Evolutionary conservation across 352 stramenopile species (phyloP).

Genomic region (Globisporangium spinosum): DNA sequence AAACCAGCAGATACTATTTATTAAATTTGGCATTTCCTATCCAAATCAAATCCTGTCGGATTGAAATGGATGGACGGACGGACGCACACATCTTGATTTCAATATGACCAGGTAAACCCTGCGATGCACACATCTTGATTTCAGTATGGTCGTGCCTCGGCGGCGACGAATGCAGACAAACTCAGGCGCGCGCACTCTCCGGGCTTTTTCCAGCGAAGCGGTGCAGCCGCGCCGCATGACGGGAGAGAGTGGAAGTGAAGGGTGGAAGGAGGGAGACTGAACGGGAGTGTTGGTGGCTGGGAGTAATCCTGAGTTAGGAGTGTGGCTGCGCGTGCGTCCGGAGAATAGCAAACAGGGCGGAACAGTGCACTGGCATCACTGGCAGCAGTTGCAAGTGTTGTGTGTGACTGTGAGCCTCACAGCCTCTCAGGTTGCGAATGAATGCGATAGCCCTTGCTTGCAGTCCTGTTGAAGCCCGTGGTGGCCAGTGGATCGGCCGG

Average conservation of each 20-base stretch:
- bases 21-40: not conserved
- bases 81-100: no score
- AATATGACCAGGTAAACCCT: not conserved
- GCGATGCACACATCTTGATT: not conserved
- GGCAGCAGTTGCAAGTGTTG: not conserved
- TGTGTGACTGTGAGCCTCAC: not conserved
- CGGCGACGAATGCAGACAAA: not conserved
- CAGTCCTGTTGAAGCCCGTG: not conserved
- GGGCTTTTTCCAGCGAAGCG: not conserved
- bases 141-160: not conserved
- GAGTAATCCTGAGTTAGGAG: not conserved
- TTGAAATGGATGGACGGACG: not conserved
- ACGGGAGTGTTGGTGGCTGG: not conserved
- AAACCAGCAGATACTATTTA: not conserved
- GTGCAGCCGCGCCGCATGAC: not conserved
- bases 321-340: not conserved
- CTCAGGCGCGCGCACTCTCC: not conserved
- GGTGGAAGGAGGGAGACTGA: not conserved
- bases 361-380: not conserved
- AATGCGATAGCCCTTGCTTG: not conserved
- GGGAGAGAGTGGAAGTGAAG: constrained; percentile 1
- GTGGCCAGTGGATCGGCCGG: not conserved
- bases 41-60: constrained; percentile 1
- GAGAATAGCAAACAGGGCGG: constrained; percentile 1
- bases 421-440: not conserved